Evolutionary conservation across 345 rosid species (phyloP).

Genomic region (Acer campestre): DNA sequence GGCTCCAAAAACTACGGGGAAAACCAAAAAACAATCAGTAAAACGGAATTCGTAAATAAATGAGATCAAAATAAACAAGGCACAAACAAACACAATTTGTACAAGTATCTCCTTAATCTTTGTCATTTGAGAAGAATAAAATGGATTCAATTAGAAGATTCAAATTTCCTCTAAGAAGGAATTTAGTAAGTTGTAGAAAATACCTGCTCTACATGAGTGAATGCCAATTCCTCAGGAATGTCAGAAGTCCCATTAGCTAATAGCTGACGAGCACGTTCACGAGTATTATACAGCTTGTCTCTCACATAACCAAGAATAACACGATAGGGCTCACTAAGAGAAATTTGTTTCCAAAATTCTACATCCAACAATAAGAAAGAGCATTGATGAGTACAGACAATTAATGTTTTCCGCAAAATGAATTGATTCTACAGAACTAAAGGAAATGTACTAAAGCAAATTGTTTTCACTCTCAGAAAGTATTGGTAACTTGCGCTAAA

Average conservation of each 20-base stretch:
- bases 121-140: neutral
- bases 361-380: constrained; percentile 26
- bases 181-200: neutral
- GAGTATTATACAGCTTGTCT: constrained; percentile 87
- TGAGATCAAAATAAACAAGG: neutral
- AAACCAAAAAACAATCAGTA: constrained; percentile 15
- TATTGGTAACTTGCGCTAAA: neutral
- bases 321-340: constrained; percentile 89
- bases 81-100: neutral
- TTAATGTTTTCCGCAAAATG: neutral
- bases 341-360: constrained; percentile 97
- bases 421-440: neutral
- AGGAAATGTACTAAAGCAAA: neutral
- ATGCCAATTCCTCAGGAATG: constrained; percentile 73
- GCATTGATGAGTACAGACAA: neutral
- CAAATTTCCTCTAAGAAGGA: constrained; percentile 5
- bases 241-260: constrained; percentile 79
- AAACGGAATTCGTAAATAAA: neutral
- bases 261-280: constrained; percentile 90
- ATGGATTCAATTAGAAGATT: neutral
- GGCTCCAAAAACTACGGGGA: constrained; percentile 82
- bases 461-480: neutral
- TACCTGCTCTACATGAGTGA: constrained; percentile 83
- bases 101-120: neutral
- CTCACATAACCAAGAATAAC: constrained; percentile 93